Evolutionary conservation across 257 asterid species (phyloP).

Genomic region (Scutellaria galericulata): DNA sequence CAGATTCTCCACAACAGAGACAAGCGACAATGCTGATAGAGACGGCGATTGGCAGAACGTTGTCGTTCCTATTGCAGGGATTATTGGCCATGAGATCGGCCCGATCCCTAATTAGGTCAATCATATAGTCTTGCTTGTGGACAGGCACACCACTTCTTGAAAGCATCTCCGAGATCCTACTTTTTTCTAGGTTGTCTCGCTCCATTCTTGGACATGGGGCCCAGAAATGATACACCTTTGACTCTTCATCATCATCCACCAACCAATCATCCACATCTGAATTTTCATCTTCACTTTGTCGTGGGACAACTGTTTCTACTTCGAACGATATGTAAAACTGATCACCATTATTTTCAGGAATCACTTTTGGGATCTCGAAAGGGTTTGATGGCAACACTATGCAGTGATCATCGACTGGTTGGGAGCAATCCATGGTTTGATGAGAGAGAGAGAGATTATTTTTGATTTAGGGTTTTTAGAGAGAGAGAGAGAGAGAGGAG

Average conservation of each 20-base stretch:
- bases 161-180: slow-evolving; percentile 32
- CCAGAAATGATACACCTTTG: slow-evolving; percentile 30
- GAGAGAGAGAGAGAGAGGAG: no score
- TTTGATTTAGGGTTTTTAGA: not conserved
- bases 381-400: not conserved
- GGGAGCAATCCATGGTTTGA: slow-evolving; percentile 24
- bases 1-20: not conserved
- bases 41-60: slow-evolving; percentile 22
- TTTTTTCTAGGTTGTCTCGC: not conserved
- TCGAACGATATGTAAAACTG: slow-evolving; percentile 31
- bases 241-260: not conserved
- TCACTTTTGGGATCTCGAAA: not conserved
- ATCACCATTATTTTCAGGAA: not conserved
- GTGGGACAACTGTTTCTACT: slow-evolving; percentile 17
- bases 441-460: not conserved
- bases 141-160: slow-evolving; percentile 27
- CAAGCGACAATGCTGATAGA: slow-evolving; percentile 29
- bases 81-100: slow-evolving; percentile 32
- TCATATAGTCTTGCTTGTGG: slow-evolving; percentile 39
- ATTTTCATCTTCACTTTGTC: no score
- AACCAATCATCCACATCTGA: not conserved
- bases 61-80: not conserved
- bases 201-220: slow-evolving; percentile 22
- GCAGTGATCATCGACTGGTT: slow-evolving; percentile 28
- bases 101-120: slow-evolving; percentile 27